Conservation (phyloP, 148 eudicot species). For the Rhododendron molle region DNA sequence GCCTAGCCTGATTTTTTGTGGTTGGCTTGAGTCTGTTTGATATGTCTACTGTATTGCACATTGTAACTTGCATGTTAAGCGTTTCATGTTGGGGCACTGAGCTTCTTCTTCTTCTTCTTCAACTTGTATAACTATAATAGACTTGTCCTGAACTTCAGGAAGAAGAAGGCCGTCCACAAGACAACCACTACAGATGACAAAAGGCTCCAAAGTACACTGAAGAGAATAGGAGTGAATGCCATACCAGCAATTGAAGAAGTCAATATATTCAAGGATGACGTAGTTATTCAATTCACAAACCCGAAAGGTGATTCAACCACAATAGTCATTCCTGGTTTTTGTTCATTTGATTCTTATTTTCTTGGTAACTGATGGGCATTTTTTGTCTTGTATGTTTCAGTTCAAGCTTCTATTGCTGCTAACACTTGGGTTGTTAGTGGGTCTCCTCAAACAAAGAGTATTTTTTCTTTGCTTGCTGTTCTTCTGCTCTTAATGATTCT, state of each 20-base stretch:
- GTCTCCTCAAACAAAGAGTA: conserved; percentile 90
- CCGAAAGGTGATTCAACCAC: conserved; percentile 55
- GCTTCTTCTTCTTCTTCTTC: not conserved
- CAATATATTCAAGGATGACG: conserved; percentile 83
- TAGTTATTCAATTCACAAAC: conserved; percentile 69
- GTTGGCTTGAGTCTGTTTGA: not conserved
- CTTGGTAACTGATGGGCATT: not conserved
- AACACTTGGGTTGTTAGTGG: conserved; percentile 98
- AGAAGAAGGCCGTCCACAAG: conserved; percentile 96
- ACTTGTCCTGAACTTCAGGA: conserved; percentile 34
- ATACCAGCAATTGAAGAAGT: conserved; percentile 91
- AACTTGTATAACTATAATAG: no score
- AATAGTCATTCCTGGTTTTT: not conserved
- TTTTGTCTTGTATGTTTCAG: conserved; percentile 32
- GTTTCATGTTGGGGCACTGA: not conserved
- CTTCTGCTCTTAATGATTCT: not conserved
- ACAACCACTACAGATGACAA: conserved; percentile 90
- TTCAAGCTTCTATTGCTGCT: conserved; percentile 89
- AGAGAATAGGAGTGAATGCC: conserved; percentile 82
- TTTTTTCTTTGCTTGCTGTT: conserved; percentile 4
- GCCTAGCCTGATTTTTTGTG: not conserved
- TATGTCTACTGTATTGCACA: not conserved
- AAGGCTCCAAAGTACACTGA: conserved; percentile 82
- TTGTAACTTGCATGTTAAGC: not conserved
- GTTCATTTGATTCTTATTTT: not conserved